Percentiles rank a stretch among this genome's conserved stretches.
Conservation (phyloP, 139 green algal species). For the Chlorella sp. region DNA sequence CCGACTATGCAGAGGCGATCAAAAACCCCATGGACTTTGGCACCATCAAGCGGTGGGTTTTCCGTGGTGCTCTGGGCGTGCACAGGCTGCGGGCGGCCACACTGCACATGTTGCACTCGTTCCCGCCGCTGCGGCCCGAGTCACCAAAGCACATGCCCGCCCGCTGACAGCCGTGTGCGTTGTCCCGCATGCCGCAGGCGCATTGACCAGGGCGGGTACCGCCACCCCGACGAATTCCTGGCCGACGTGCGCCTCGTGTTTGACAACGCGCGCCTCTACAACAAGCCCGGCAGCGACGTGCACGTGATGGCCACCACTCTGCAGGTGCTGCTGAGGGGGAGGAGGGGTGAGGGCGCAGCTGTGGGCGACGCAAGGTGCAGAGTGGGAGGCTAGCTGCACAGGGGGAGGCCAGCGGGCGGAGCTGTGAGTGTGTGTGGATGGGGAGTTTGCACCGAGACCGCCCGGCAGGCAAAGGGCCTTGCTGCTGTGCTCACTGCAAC, state of each 20-base stretch:
- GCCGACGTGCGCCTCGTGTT: constrained; percentile 75
- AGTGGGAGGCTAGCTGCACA: too few relatives aligned
- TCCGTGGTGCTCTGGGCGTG: background rate
- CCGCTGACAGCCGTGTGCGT: too few relatives aligned
- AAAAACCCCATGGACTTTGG: constrained; percentile 81
- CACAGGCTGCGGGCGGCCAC: background rate
- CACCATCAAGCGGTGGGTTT: constrained; percentile 62
- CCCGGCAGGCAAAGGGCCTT: too few relatives aligned
- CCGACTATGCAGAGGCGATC: constrained; percentile 78
- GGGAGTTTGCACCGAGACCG: too few relatives aligned
- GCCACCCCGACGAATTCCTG: constrained; percentile 61
- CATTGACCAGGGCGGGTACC: constrained; percentile 51
- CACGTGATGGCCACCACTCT: constrained; percentile 82
- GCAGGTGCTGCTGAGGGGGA: constrained; percentile 49
- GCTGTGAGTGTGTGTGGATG: background rate
- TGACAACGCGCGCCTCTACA: constrained; percentile 84
- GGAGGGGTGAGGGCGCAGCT: background rate
- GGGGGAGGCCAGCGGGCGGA: too few relatives aligned
- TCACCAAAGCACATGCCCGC: too few relatives aligned
- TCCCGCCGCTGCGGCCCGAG: too few relatives aligned
- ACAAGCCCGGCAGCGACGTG: constrained; percentile 82
- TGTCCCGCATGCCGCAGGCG: too few relatives aligned
- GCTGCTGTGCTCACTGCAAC: background rate
- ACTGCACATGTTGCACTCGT: too few relatives aligned
- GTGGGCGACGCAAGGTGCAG: too few relatives aligned